Evolutionary conservation across 2,329 filamentous ascomycete species (phyloP), one percentile per base, ranked within the genome.

Genomic region (Sporothrix curviconia): DNA sequence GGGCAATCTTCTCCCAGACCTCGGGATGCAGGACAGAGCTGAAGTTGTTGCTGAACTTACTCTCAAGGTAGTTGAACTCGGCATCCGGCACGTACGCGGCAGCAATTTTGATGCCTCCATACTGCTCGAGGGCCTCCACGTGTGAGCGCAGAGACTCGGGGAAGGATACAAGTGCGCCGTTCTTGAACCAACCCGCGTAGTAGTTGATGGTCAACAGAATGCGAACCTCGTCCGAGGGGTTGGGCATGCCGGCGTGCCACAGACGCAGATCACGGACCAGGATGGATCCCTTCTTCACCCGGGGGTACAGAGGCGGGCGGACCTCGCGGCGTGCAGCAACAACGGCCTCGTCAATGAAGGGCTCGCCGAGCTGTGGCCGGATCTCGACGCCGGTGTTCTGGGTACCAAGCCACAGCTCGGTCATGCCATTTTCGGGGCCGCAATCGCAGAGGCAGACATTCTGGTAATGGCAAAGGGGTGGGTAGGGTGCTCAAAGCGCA

Each of bases 321-420:
- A 9, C 74, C 37, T 54, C 39, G 65, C 0, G 79, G 79, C 5
- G 75, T 72, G 7, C 74, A 67, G 1, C 71, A 0, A 83, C 62
- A 1, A 75, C 64, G 0, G 69, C 64, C 44, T 71, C 60, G 17
- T 66, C 57, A 24, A 58, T 74, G 61, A 84, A 80, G 6, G 74
- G 71, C 15, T 76, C 77, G 64, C 76, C 83, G 1, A 76, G 78
- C 56, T 76, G 70, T 46, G 79, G 79, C 9, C 76, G 80, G 58
- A 80, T 78, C 8, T 67, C 66, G 3, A 77, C 76, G 53, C 80
- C 74, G 47, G 64, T 58, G 46, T 55, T 60, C 61, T 83, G 80
- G 1, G 80, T 82, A 11, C 79, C 79, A 2, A 82, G 74, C 81
- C 81, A 84, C 17, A 84, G 62, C 68, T 82, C 80, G 0, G 80